phyloP scores from a whole-genome alignment of 2,329 filamentous ascomycete species.

The Aspergillus candidus region DNA sequence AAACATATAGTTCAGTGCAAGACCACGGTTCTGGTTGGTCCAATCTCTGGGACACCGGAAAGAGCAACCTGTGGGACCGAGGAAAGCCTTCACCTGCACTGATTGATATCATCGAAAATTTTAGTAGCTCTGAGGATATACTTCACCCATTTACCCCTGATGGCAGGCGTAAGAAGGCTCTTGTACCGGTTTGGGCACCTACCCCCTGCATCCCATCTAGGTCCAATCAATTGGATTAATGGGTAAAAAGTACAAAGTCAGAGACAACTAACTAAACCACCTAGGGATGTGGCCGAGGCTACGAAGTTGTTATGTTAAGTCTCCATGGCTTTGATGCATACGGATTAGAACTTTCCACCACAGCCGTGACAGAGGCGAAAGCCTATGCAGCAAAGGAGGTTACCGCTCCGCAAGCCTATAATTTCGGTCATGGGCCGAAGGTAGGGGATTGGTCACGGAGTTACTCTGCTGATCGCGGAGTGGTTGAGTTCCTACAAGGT shows the following conservation, averaged over 20 bases:
- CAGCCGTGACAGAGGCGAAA: neutral
- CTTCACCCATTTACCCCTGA: too few species aligned
- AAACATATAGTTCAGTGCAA: too few species aligned
- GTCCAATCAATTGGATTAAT: neutral
- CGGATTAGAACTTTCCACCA: neutral
- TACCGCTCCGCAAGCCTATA: too few species aligned
- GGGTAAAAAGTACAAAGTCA: neutral
- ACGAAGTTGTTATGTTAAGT: slow-evolving; percentile 1
- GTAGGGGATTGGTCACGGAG: neutral
- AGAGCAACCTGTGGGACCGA: too few species aligned
- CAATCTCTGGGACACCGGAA: too few species aligned
- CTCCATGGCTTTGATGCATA: slow-evolving; percentile 4
- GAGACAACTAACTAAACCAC: neutral
- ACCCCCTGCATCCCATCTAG: neutral
- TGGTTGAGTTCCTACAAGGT: neutral
- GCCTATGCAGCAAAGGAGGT: neutral
- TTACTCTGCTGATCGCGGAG: neutral
- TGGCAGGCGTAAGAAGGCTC: too few species aligned
- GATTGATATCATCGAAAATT: too few species aligned
- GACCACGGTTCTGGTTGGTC: too few species aligned
- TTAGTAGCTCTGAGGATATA: too few species aligned
- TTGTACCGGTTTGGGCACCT: too few species aligned
- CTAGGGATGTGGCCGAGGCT: slow-evolving; percentile 1
- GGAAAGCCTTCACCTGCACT: too few species aligned
- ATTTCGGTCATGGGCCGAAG: too few species aligned